These are phyloP conservation scores for Psilocybe subaeruginosa DNA, from an alignment of 768 basidiomycete genomes.

Conservation along the genomic window DNA sequence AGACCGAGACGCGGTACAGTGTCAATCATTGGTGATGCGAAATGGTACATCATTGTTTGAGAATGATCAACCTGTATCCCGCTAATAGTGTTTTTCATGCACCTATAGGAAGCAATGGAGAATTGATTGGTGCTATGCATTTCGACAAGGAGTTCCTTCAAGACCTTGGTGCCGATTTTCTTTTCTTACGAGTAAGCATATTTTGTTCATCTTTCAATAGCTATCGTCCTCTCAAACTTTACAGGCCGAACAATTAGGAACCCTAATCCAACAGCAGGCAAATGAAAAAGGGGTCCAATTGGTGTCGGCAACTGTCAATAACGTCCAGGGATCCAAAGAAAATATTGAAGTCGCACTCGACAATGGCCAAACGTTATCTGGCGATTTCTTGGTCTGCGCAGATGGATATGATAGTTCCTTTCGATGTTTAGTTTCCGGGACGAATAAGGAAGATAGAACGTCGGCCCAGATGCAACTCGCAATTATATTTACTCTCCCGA, in stretches of 20 bases:
- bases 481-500: too few relatives aligned
- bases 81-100: not conserved
- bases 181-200: conserved; percentile 39
- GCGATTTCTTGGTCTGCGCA: conserved; percentile 60
- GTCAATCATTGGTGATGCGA: conserved; percentile 26
- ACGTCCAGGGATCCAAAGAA: conserved; percentile 32
- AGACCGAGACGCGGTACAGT: conserved; percentile 40
- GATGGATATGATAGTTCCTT: conserved; percentile 51
- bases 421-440: conserved; percentile 15
- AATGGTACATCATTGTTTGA: conserved; percentile 6
- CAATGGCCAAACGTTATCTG: conserved; percentile 42
- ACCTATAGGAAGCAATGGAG: conserved; percentile 45
- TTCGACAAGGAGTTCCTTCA: conserved; percentile 35
- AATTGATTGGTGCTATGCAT: conserved; percentile 43
- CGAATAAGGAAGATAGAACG: too few relatives aligned
- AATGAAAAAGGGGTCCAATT: conserved; percentile 48
- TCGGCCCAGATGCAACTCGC: too few relatives aligned
- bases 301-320: conserved; percentile 35
- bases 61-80: not conserved
- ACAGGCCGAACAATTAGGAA: conserved; percentile 55
- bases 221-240: conserved; percentile 1
- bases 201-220: conserved; percentile 1
- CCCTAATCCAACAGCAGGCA: conserved; percentile 49
- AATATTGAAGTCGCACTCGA: conserved; percentile 32
- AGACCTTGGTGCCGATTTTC: conserved; percentile 39